Evolutionary conservation across 805 yeast genomes (phyloP), one percentile per base, ranked within the genome.

Genomic region (Saccharomycopsis sp.): DNA sequence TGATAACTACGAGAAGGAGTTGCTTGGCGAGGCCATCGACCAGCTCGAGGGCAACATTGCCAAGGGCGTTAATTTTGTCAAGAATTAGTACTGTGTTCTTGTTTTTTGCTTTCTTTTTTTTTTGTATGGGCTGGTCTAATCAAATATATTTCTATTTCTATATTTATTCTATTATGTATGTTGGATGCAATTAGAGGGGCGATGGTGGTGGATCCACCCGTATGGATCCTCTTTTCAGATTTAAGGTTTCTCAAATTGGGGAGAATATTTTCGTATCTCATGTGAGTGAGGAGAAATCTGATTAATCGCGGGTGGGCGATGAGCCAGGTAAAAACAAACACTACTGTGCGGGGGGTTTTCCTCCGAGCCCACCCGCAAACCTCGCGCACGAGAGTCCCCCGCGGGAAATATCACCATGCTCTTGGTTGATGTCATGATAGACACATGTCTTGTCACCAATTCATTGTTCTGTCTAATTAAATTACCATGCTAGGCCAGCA

Each of bases 1-100:
- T 65, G 74, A 76, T 64, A 74, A 70, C 29, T 75, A 75, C 55
- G 94, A 87, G 72, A 74, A 73, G 67, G 80, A 80, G 65, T 73
- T 84, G 70, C 74, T 85, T 66, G 68, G 69, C 19, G 78, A 81
- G 67, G 85, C 86, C 56, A 73, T 77, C 60, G 80, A 74, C 29
- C 85, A 83, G 64, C 75, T 85, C 67, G 67, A 75, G 52, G 75
- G 74, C 61, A 84, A 81, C 72, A 81, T 84, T 64, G 77, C 72
- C 47, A 84, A 84, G 73, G 89, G 89, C 67, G 78, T 76, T 42
- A 67, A 72, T 42, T 82, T 82, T 66, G 75, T 73, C 62, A 70
- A 68, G 61, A 69, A n/a, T n/a, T n/a, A n/a, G n/a, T n/a, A n/a
- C n/a, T 63, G 47, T 65, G 55, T 67, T 47, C 64, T 7, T 24